Evolutionary conservation across 2,329 filamentous ascomycete genomes (phyloP).

Genomic region (Penicillium concentricum): DNA sequence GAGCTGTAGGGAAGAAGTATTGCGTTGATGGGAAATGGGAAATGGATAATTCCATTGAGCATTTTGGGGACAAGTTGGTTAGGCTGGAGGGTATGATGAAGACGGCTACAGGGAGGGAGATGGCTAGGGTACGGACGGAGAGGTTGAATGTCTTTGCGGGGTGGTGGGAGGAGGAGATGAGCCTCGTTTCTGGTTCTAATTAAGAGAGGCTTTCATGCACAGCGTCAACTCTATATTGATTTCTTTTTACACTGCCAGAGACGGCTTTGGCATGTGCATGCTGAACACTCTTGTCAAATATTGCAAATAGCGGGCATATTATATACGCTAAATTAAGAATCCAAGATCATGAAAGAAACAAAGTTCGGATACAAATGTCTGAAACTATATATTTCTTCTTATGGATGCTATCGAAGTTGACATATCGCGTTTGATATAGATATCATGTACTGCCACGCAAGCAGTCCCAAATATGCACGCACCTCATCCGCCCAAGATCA

Average conservation of each 20-base stretch:
- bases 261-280: neutral
- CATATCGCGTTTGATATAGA: neutral
- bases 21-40: constrained; percentile 35
- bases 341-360: neutral
- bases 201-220: neutral
- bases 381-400: neutral
- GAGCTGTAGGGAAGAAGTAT: constrained; percentile 47
- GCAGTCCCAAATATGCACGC: constrained; percentile 13
- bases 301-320: neutral
- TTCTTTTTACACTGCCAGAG: neutral
- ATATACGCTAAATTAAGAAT: neutral
- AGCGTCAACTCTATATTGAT: neutral
- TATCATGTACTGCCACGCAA: constrained; percentile 10
- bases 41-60: constrained; percentile 66
- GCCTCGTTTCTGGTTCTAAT: neutral
- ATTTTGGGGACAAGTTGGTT: constrained; percentile 76
- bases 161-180: constrained; percentile 57
- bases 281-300: neutral
- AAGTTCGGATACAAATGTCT: neutral
- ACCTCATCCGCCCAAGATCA: constrained; percentile 23
- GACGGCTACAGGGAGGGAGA: constrained; percentile 51
- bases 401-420: neutral
- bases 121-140: constrained; percentile 52
- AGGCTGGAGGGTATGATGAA: constrained; percentile 62
- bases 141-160: constrained; percentile 50